phyloP scores from a whole-genome alignment of 345 rosid species.

The Linum lewisii region DNA sequence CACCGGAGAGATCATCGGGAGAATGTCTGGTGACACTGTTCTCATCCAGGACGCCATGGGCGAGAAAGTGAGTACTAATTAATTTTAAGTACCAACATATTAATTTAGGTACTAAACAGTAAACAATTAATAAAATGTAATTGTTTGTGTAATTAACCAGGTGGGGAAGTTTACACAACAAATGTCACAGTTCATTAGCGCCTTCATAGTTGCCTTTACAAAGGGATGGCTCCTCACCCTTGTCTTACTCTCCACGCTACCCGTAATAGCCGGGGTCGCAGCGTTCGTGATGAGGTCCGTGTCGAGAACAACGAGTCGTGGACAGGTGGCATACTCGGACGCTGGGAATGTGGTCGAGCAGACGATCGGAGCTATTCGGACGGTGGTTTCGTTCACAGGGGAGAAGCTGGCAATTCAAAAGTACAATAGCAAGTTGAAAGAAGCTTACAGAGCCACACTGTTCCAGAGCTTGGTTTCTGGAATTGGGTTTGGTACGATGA shows the following conservation, averaged over 20 bases:
- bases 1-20: conserved; percentile 85
- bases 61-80: conserved; percentile 44
- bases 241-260: conserved; percentile 43
- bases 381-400: conserved; percentile 85
- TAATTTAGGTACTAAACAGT: too few species aligned
- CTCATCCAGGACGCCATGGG: conserved; percentile 93
- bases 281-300: conserved; percentile 38
- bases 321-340: conserved; percentile 72
- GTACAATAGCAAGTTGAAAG: conserved; percentile 43
- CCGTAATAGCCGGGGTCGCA: conserved; percentile 51
- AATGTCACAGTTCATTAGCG: conserved; percentile 50
- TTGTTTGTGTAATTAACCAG: conserved; percentile 28
- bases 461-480: conserved; percentile 75
- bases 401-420: conserved; percentile 62
- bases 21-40: conserved; percentile 92
- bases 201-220: conserved; percentile 46
- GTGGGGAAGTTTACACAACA: conserved; percentile 76
- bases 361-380: conserved; percentile 70
- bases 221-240: conserved; percentile 53
- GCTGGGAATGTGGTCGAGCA: conserved; percentile 87
- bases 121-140: too few species aligned
- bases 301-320: conserved; percentile 64
- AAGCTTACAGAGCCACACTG: conserved; percentile 43
- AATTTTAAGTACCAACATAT: too few species aligned
- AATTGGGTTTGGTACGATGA: conserved; percentile 45